Base-by-base conservation (phyloP, 177 flowering plant genomes). In the Vitis hybrid region DNA sequence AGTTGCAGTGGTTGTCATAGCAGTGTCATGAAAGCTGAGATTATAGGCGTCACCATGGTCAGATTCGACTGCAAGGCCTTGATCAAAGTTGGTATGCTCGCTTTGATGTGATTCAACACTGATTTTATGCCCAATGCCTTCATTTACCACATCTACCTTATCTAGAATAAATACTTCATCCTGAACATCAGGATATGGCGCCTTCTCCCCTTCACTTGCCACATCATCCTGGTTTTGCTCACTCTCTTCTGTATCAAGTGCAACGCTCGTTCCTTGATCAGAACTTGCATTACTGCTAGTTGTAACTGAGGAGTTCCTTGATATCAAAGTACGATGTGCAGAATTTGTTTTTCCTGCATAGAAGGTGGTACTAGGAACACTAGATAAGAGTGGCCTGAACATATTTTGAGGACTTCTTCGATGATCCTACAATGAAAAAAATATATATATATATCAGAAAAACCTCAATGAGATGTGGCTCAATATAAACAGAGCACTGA, bases 321-420 rank as follows among this genome's bases (percentile, higher is more conserved):
- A 88, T 59, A 81, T 65, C 82, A 86, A 51, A 60, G 88, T 64
- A 71, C 79, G 88, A 73, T 90, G 84, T 13, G 84, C 68, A 72
- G 90, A 69, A 76, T 72, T 86, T 67, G 85, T 74, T 67, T 93
- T 89, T 66, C 97, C 97, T 74, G 64, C 82, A 80, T 85, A 87
- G 66, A 96, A 88, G 11, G 97, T 82, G 56, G 95, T 78, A 73
- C 89, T 87, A 12, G 99, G 98, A 30, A 91, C 97, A 87, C 99
- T 96, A 32, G 97, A 90, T 66, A 93, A 77, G 59, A 96, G 93
- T 64, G 99, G 99, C 80, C 98, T 88, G 85, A 93, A 96, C 99
- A 91, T 95, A 75, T 85, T 92, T 70, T 84, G 99, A 62, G 94
- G 93, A 72, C 80, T 79, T 82, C 87, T 96, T 66, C 93, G 83